Base-by-base conservation (phyloP, 1,139 yeast genomes). In the Geotrichum bryndzae region DNA sequence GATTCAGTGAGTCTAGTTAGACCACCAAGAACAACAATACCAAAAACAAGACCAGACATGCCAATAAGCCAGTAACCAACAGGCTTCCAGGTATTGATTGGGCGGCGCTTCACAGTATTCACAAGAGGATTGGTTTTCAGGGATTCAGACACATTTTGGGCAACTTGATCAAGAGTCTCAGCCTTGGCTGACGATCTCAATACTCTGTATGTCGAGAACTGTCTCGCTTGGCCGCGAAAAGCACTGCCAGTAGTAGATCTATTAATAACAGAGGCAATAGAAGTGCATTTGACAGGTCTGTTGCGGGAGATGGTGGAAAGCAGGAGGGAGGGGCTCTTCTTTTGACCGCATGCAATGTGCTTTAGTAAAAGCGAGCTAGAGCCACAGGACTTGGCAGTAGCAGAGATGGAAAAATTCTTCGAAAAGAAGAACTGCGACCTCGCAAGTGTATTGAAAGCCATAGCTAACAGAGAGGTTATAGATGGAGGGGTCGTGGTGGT, bases 1-100 rank as follows among this genome's bases (percentile, higher is more conserved):
- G 96, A 89, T 73, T 95, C 99, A 0, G 99, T 95, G 57, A 95
- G 80, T 69, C 99, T 82, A 0, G 99, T 95, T 59, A 95, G 80
- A 0, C 99, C 99, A 58, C 99, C 99, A 5, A 95, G 80, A n/a
- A 95, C 87, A 18, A 94, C 98, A 64, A 95, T 95, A 53, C 96
- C 97, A 74, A 94, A 94, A 1, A 95, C 97, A 35, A 94, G 79
- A 0, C 90, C 87, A 0, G 98, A 89, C 0, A 96, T 87, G n/a
- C 96, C 95, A 22, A 94, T 76, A 59, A 96, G 81, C 92, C 98
- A 88, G 72, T 88, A 89, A 0, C 96, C 97, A 5, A 90, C 94
- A 13, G 68, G 64, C 50, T 70, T 72, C 59, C 71, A 68, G 23
- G 74, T 69, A 62, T 70, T 70, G 27, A 69, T 66, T 2, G 74